phyloP scores from a whole-genome alignment of 169 alveolate species.

The Cytauxzoon felis region DNA sequence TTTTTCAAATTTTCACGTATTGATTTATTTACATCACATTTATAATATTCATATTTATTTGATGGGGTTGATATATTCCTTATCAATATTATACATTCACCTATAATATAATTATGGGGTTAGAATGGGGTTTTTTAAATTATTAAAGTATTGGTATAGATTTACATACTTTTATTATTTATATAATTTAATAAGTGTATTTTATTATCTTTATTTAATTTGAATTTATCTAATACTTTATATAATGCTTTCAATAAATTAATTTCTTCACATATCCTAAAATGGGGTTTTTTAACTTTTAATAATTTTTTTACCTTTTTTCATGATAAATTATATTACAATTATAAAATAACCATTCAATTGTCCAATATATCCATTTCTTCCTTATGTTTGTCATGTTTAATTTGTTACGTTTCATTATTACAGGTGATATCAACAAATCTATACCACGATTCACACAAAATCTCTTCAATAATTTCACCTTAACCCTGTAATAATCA shows the following conservation, averaged over 20 bases:
- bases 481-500: conserved; percentile 2
- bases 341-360: conserved; percentile 27
- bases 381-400: conserved; percentile 36
- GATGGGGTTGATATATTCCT: not conserved
- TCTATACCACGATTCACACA: conserved; percentile 35
- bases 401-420: not conserved
- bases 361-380: conserved; percentile 33
- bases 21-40: conserved; percentile 19
- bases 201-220: not conserved
- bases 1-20: conserved; percentile 18
- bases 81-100: not conserved
- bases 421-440: conserved; percentile 19
- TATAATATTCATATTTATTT: not conserved
- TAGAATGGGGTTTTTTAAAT: no score
- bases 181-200: not conserved
- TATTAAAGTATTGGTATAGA: not conserved
- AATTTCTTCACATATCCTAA: conserved; percentile 24
- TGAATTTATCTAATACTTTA: not conserved
- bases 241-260: not conserved
- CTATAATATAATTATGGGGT: no score
- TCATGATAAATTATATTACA: not conserved
- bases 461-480: conserved; percentile 25
- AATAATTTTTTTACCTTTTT: not conserved
- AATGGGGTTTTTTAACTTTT: not conserved
- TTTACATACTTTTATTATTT: not conserved